Base-by-base conservation (phyloP, 441 rosid species). In the Viola pubescens region DNA sequence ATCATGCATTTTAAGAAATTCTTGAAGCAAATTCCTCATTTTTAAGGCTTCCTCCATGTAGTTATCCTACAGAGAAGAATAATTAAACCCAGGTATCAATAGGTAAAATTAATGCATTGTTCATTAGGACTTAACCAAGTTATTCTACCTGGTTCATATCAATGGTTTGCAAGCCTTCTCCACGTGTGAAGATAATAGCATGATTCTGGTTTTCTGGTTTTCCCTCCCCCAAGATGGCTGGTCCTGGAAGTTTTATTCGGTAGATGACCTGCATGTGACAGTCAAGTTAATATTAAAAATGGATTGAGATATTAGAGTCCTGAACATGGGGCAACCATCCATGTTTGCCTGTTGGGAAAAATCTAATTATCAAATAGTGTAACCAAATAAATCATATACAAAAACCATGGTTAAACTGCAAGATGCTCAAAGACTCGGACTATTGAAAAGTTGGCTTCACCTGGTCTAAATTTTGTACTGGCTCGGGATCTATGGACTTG, bases 171-270 rank as follows among this genome's bases (percentile, higher is more conserved):
- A 95, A 83, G 59, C 97, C 99, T 69, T 95, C 99, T 69, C 99
- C 99, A 59, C 99, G 96, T 16, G 99, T 79, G 70, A 95, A 95
- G n/a, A 95, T 91, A 66, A 95, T 79, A 42, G 99, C 98, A 77
- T 95, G 98, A 70, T 95, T 91, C 73, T 95, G 98, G 79, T 95
- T 95, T 83, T 95, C 99, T 53, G 99, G 99, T 76, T 95, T 95
- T 61, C 99, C 99, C 77, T 95, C 99, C 50, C 98, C 99, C 79
- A 95, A 77, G 56, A 91, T 89, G 61, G 99, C 88, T 75, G 89
- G 89, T 65, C 99, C 99, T 3, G 99, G 99, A 72, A 91, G 99
- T 73, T 76, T 87, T 58, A 95, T 95, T 67, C 86, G 77, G 74
- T 95, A 95, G 70, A 95, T 86, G 69, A 89, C 95, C 99, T 94